Base-by-base conservation (phyloP, 768 basidiomycete species). In the Hypholoma sublateritium region DNA sequence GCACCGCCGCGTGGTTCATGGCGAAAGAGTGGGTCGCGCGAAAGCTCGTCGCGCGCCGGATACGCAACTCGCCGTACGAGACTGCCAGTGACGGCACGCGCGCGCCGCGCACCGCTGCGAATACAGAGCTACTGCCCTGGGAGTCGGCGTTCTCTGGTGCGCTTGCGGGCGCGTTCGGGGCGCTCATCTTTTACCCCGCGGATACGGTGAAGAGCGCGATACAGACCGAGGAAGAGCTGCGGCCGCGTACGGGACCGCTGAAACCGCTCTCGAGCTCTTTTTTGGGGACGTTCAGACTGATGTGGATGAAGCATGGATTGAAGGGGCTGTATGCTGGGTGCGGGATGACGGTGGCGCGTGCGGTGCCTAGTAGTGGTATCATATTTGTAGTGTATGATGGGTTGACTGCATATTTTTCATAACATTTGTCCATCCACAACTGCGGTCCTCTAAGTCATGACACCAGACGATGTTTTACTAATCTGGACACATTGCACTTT, bases 201-300 rank as follows among this genome's bases (percentile, higher is more conserved):
- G 96, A 98, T 72, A 91, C 91, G 25, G 82, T 98, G 65, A 98
- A 98, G 80, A 91, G 89, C 60, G 82, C 93, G 56, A 91, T 98
- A 68, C 96, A 98, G 78, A 98, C 96, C 0, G 90, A 89, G 69
- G 89, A 91, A 52, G 95, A 97, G 71, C 77, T 96, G 55, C 78
- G 90, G 7, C 84, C 87, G 37, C 60, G 69, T 5, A 19, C 25
- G 72, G 73, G 17, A 58, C 58, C 42, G 32, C 45, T 48, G 44
- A 37, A 56, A 45, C 39, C 49, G 44, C 55, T 39, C 7, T 37
- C 64, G 50, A 61, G 71, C 73, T 64, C 83, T 67, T 76, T 89
- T 78, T 68, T 72, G 72, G 64, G 78, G 34, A 90, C 85, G 50
- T 86, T 84, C 35, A 79, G 68, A 64, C 83, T 84, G 62, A 85